Evolutionary conservation across 192 early-diverging fungal species (phyloP).

Genomic region (Backusella mclennaniae): DNA sequence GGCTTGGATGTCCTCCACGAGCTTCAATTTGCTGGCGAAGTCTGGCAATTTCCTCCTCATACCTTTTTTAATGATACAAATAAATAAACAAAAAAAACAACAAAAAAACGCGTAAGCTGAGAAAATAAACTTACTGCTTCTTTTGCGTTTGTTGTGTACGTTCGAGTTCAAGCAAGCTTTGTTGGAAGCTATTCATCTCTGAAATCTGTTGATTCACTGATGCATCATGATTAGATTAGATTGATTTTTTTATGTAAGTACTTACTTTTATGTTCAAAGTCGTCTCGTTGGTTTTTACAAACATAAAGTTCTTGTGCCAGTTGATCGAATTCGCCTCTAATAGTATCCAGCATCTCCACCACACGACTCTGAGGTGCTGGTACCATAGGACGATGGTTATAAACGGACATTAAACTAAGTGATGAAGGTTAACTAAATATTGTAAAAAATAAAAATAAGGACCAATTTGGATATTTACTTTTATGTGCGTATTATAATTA

Average conservation of each 20-base stretch:
- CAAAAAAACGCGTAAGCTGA: not conserved
- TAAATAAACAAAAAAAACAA: not conserved
- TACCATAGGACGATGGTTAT: slow-evolving; percentile 80
- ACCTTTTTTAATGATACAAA: slow-evolving; percentile 32
- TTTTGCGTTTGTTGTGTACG: slow-evolving; percentile 77
- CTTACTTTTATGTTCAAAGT: slow-evolving; percentile 84
- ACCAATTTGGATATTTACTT: not conserved
- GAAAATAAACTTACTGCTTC: slow-evolving; percentile 57
- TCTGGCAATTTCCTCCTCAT: slow-evolving; percentile 81
- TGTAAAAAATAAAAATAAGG: not conserved
- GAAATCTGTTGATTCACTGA: slow-evolving; percentile 72
- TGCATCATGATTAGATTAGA: slow-evolving; percentile 16
- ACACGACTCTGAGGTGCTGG: slow-evolving; percentile 63
- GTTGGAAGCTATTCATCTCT: slow-evolving; percentile 79
- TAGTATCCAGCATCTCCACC: slow-evolving; percentile 75
- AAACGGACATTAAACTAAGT: slow-evolving; percentile 38
- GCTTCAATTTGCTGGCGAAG: slow-evolving; percentile 81
- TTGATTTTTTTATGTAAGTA: not conserved
- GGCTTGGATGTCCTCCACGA: slow-evolving; percentile 42
- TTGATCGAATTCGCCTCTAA: slow-evolving; percentile 76
- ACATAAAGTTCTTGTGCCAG: slow-evolving; percentile 70
- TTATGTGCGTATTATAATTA: not conserved
- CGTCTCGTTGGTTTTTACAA: slow-evolving; percentile 76
- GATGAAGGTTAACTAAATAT: not conserved
- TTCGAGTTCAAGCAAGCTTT: slow-evolving; percentile 79